Conservation (phyloP, 176 grass and related monocot species). For the Triticum turgidum region DNA sequence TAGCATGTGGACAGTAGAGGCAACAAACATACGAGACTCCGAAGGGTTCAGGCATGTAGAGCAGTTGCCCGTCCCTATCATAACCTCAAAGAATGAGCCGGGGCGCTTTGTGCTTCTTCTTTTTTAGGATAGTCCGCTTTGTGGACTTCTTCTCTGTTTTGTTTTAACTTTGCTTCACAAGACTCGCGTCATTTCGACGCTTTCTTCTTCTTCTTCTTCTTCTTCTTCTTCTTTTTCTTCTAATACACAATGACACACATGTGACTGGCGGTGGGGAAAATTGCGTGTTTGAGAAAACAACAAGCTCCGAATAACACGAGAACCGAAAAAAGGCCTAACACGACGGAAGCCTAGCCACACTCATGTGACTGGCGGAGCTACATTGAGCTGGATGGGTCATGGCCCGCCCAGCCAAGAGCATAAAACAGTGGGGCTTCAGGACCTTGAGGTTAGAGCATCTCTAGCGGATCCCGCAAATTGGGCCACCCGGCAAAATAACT, state of each 20-base stretch:
- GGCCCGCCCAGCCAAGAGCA: too few species aligned
- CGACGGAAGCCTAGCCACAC: conserved; percentile 5
- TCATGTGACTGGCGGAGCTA: not conserved
- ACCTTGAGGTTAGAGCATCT: too few species aligned
- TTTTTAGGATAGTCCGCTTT: not conserved
- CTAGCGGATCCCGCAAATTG: too few species aligned
- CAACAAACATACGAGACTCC: conserved; percentile 70
- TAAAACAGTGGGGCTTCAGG: too few species aligned
- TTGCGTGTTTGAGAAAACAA: not conserved
- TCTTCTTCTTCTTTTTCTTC: not conserved
- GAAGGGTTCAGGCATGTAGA: conserved; percentile 71
- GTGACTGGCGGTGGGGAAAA: too few species aligned
- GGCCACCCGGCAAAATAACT: too few species aligned
- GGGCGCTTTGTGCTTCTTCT: not conserved
- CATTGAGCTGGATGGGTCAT: too few species aligned
- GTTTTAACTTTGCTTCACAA: not conserved
- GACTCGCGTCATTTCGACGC: not conserved
- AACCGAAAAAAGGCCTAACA: conserved; percentile 69
- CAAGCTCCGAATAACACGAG: conserved; percentile 68
- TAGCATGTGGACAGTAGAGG: not conserved
- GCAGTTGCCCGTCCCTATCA: conserved; percentile 89
- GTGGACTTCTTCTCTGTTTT: not conserved
- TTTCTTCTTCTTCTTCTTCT: not conserved
- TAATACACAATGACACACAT: not conserved
- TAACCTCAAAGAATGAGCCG: conserved; percentile 28